Base-by-base conservation (phyloP, 306 rosid genomes). In the Rubus idaeus region DNA sequence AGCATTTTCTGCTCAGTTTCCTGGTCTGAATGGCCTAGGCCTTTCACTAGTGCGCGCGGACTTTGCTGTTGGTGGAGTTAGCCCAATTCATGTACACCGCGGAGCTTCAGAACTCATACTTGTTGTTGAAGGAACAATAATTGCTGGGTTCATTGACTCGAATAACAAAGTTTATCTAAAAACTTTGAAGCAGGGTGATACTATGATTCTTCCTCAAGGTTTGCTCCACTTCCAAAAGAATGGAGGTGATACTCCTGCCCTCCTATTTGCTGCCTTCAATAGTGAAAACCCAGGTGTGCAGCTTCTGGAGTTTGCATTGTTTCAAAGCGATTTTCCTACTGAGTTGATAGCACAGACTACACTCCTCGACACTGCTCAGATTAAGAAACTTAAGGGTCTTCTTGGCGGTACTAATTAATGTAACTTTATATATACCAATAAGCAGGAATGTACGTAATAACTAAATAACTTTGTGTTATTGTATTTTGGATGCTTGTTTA, bases 371-470 rank as follows among this genome's bases (percentile, higher is more conserved):
- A 70, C 47, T 8, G 91, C 79, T 70, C 78, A 73, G 63, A 79
- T 94, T 12, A 88, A 90, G 88, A 94, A 89, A 88, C 93, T 94
- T 30, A 94, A 94, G 89, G 89, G 83, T 61, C 93, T 86, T 81
- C 88, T 94, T 77, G 98, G 97, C 40, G 97, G 98, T 0, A 82
- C 78, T 46, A 83, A 81, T 70, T 92, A 68, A 41, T 12, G 10
- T 21, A 20, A 60, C 35, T 16, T 1, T 11, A 26, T 60, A 60
- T 62, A 62, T 62, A 62, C 44, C n/a, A 30, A 30, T 30, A 10
- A 14, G 16, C 67, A 62, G 44, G 45, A 23, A 30, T 60, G 39
- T 58, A 1, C 26, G 26, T 23, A n/a, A 20, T 56, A 8, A 10
- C 39, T 23, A 58, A 23, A 58, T 21, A 21, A 58, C 40, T 58